Base-by-base conservation (phyloP, 2,329 filamentous ascomycete genomes). In the Aspergillus floridensis region DNA sequence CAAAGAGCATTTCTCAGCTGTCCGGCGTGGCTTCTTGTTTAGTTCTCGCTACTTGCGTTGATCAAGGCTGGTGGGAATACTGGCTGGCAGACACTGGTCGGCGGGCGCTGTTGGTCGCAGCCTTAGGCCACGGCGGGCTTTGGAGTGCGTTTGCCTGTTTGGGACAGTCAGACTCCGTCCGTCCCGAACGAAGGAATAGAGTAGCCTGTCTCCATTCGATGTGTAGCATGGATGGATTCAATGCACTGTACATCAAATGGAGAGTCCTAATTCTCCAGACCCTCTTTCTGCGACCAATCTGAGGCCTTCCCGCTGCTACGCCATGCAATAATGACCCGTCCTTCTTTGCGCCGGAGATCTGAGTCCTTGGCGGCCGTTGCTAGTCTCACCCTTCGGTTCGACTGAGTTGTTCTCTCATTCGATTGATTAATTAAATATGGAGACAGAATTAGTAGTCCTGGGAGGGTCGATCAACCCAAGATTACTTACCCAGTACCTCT, bases 301-400 rank as follows among this genome's bases (percentile, higher is more conserved):
- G 46, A 57, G 35, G 35, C 26, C 44, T 55, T 31, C 55, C 50
- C 56, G 51, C 55, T 46, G 41, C 46, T 53, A 31, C 50, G 38
- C n/a, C 22, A 60, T 55, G 55, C 55, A 60, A 58, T 60, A 60
- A 60, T 55, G 49, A 58, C 49, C 56, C 56, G 38, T 52, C 51
- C 31, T 35, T 35, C 26, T 51, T 47, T 53, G 19, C 35, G 49
- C 32, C 52, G 38, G 50, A 63, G 57, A 63, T 63, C 57, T 59
- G 56, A 61, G 60, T 53, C 56, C 57, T 59, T 48, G 53, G 51
- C 52, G 35, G 47, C 49, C 32, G 57, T 38, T 44, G 38, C 38
- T 44, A 44, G 38, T 44, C 38, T 44, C 38, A 44, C 38, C 14
- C 38, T 44, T 44, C 38, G 38, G 38, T 44, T 60, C 54, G 52